A percentile compares a stretch with the other conserved stretches of the same genome.
These are phyloP conservation scores for Calonectria ilicicola DNA, from an alignment of 2,329 filamentous ascomycete genomes.

Conservation along the genomic window DNA sequence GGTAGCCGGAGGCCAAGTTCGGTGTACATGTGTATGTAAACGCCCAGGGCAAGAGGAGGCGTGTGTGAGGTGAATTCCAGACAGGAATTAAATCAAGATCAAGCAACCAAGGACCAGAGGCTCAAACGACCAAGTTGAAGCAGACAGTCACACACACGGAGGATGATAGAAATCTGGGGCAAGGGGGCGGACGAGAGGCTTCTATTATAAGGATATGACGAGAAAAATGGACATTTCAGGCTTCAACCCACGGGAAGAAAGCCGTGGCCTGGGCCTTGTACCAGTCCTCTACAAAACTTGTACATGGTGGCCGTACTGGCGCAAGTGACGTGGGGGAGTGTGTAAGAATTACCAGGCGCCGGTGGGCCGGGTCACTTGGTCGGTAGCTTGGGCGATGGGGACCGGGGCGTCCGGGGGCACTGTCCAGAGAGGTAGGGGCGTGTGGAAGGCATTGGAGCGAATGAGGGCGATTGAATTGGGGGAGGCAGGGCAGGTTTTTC, in stretches of 20 bases:
- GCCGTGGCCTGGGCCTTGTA: conserved; percentile 32
- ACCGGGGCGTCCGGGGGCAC: conserved; percentile 10
- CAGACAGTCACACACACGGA: not conserved
- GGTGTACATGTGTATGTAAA: conserved; percentile 24
- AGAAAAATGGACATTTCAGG: conserved; percentile 42
- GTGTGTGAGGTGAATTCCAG: not conserved
- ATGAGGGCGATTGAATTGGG: conserved; percentile 19
- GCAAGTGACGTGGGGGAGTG: conserved; percentile 30
- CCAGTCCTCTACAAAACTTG: conserved; percentile 1
- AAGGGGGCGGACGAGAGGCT: conserved; percentile 30
- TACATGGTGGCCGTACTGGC: conserved; percentile 12
- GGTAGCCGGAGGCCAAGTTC: conserved; percentile 31
- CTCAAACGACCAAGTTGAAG: conserved; percentile 5
- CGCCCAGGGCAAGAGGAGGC: conserved; percentile 4
- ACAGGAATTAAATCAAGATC: conserved; percentile 24
- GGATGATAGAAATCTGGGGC: conserved; percentile 4
- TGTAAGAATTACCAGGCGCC: conserved; percentile 25
- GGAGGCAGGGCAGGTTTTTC: conserved; percentile 16
- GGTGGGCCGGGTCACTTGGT: conserved; percentile 29
- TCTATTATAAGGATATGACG: conserved; percentile 44
- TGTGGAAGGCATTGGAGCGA: not conserved
- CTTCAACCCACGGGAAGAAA: conserved; percentile 42
- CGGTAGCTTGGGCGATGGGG: conserved; percentile 2
- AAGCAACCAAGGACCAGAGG: conserved; percentile 5
- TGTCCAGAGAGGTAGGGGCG: not conserved